Evolutionary conservation across 371 early-diverging fungal genomes (phyloP).

Genomic region (Phascolomyces articulosus): DNA sequence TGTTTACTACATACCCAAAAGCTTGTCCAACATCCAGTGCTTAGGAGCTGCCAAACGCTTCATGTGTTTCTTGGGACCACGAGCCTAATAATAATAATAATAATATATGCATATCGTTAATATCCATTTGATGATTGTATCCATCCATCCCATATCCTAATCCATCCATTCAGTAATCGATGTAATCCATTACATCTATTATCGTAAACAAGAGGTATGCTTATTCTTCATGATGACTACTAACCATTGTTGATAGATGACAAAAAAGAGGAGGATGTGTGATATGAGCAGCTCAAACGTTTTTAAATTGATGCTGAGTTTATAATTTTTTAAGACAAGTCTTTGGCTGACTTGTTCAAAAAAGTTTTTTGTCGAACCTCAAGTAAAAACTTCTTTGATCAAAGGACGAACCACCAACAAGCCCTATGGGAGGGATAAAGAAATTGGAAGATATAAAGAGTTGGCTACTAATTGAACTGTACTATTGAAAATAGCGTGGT

Average conservation of each 20-base stretch:
- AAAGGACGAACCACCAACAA: no score
- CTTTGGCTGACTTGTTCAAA: background rate
- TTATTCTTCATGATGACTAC: background rate
- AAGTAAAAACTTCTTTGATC: no score
- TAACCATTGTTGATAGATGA: conserved; percentile 22
- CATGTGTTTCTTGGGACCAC: conserved; percentile 99
- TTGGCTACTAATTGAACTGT: no score
- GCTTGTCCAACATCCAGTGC: conserved; percentile 99
- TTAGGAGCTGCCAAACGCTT: conserved; percentile 99
- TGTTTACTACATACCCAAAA: conserved; percentile 48
- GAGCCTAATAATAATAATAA: conserved; percentile 65
- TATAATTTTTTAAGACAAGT: background rate
- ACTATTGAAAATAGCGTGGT: no score
- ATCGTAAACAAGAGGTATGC: background rate
- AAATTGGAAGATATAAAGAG: no score
- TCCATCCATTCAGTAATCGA: conserved; percentile 7
- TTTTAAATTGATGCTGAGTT: background rate
- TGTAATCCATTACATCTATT: background rate
- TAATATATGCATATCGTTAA: conserved; percentile 6
- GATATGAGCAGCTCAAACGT: background rate
- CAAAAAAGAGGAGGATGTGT: conserved; percentile 20
- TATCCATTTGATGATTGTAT: background rate
- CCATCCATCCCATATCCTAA: conserved; percentile 19
- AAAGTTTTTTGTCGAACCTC: background rate
- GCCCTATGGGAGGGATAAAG: no score